A percentile compares a stretch with the other conserved stretches of the same genome.
Conservation (phyloP, 164 flowering plant species). For the Brasenia schreberi region DNA sequence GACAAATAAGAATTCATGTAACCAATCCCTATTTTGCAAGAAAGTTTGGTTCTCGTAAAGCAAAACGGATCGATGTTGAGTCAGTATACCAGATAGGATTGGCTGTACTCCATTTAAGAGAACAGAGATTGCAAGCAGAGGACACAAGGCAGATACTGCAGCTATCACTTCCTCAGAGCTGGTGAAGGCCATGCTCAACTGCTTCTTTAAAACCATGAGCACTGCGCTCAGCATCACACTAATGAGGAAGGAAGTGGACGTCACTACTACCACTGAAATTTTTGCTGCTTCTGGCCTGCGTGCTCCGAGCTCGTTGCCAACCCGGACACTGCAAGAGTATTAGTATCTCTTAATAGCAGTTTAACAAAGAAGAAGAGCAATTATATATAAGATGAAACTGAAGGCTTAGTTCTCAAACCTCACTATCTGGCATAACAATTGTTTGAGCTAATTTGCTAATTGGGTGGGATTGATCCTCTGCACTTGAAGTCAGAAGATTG, state of each 20-base stretch:
- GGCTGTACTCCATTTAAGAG: constrained; percentile 66
- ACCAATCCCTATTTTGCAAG: too few relatives aligned
- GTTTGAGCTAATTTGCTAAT: too few relatives aligned
- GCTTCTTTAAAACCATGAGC: constrained; percentile 26
- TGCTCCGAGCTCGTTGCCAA: constrained; percentile 75
- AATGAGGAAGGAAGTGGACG: constrained; percentile 32
- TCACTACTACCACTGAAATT: constrained; percentile 54
- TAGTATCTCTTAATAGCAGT: neutral
- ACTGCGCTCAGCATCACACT: constrained; percentile 36
- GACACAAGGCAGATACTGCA: constrained; percentile 42
- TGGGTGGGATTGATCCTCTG: too few relatives aligned
- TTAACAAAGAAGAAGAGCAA: too few relatives aligned
- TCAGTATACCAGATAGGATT: constrained; percentile 46
- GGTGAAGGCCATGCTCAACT: constrained; percentile 43
- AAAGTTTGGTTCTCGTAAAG: too few relatives aligned
- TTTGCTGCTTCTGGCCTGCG: constrained; percentile 43
- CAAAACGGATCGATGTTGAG: too few relatives aligned
- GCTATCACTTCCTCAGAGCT: constrained; percentile 27
- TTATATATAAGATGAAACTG: too few relatives aligned
- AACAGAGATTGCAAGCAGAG: constrained; percentile 53
- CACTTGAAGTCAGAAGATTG: too few relatives aligned
- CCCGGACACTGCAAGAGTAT: constrained; percentile 36
- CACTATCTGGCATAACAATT: too few relatives aligned
- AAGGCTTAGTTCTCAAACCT: too few relatives aligned
- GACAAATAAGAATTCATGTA: too few relatives aligned